These are phyloP conservation scores for Mortierella sp. DNA, from an alignment of 371 early-diverging fungal genomes.

Conservation along the genomic window DNA sequence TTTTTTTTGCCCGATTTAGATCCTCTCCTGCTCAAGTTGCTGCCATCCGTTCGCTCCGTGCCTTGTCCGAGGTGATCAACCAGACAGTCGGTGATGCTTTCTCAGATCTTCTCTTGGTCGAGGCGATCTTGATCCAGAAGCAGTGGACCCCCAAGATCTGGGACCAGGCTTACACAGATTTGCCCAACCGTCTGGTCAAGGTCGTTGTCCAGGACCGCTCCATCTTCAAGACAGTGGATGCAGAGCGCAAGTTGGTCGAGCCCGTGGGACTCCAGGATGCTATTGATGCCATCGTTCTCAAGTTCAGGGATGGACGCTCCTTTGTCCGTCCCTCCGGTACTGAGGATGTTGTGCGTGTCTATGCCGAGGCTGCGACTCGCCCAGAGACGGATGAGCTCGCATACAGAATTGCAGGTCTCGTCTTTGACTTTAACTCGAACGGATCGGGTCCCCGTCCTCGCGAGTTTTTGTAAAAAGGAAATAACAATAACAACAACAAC, in stretches of 20 bases:
- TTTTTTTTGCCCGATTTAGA: constrained; percentile 51
- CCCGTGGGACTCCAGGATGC: constrained; percentile 92
- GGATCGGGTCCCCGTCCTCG: constrained; percentile 90
- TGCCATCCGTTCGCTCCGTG: constrained; percentile 81
- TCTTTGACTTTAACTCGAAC: constrained; percentile 88
- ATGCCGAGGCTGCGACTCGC: constrained; percentile 96
- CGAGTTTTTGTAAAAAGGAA: constrained; percentile 54
- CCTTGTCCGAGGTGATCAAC: constrained; percentile 94
- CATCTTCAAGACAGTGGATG: constrained; percentile 94
- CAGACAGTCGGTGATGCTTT: constrained; percentile 99
- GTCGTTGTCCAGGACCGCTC: constrained; percentile 91
- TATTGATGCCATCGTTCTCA: constrained; percentile 86
- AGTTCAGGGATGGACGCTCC: constrained; percentile 87
- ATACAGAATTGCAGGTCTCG: constrained; percentile 81
- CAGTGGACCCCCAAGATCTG: constrained; percentile 86
- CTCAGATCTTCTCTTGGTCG: constrained; percentile 96
- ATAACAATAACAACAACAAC: background rate
- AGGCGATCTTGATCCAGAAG: constrained; percentile 88
- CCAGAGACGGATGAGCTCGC: constrained; percentile 86
- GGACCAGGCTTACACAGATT: constrained; percentile 94
- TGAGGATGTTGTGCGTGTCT: constrained; percentile 99
- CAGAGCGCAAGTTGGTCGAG: constrained; percentile 90
- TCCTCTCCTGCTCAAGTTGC: constrained; percentile 81
- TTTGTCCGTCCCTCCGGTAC: constrained; percentile 99
- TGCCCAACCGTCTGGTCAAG: constrained; percentile 95